These are phyloP conservation scores for Aspergillus chevalieri DNA, from an alignment of 2,329 filamentous ascomycete species.

Conservation along the genomic window DNA sequence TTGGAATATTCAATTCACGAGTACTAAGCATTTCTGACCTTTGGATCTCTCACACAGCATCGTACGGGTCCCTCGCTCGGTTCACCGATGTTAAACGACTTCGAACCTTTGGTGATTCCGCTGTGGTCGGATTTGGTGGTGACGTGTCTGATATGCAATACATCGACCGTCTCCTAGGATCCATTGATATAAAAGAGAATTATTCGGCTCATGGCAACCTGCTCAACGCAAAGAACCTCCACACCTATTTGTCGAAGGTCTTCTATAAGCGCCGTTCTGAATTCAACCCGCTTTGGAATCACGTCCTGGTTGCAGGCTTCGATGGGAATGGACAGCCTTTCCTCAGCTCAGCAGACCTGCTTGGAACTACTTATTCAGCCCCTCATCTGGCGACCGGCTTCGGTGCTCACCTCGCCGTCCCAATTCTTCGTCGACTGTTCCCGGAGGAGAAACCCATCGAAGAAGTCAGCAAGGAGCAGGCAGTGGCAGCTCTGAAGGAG, in stretches of 20 bases:
- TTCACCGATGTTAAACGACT: conserved; percentile 97
- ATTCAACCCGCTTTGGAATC: conserved; percentile 97
- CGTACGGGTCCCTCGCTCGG: conserved; percentile 92
- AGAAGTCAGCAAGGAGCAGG: conserved; percentile 68
- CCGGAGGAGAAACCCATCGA: conserved; percentile 75
- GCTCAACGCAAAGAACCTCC: conserved; percentile 87
- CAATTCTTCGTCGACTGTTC: conserved; percentile 76
- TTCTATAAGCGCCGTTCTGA: conserved; percentile 92
- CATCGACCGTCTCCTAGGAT: conserved; percentile 80
- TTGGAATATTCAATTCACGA: conserved; percentile 1
- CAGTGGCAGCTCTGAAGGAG: conserved; percentile 74
- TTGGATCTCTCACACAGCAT: conserved; percentile 54
- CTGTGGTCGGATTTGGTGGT: conserved; percentile 88
- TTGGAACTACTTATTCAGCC: conserved; percentile 84
- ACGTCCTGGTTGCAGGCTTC: conserved; percentile 82
- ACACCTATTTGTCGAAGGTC: conserved; percentile 93
- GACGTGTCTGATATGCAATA: conserved; percentile 99
- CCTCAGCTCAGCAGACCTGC: conserved; percentile 82
- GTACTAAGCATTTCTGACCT: conserved; percentile 13
- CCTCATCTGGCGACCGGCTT: conserved; percentile 91
- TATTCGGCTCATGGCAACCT: conserved; percentile 56
- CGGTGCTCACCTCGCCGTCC: conserved; percentile 85
- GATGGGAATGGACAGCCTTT: conserved; percentile 76
- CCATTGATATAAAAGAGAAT: conserved; percentile 81
- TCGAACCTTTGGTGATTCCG: conserved; percentile 74